Evolutionary conservation across 129 eudicot species (phyloP).

Genomic region (Saposhnikovia divaricata): DNA sequence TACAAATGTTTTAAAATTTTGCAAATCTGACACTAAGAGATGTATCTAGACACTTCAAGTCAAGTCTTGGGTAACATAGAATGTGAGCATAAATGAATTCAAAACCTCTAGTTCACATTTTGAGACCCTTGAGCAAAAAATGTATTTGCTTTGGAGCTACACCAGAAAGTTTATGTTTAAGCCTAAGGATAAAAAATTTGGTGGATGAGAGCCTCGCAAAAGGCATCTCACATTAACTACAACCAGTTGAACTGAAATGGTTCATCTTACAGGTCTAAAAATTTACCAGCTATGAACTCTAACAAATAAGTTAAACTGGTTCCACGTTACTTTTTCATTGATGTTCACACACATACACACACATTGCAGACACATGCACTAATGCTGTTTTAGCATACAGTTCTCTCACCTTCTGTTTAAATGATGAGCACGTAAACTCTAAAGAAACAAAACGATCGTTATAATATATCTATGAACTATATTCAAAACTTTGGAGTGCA

Average conservation of each 20-base stretch:
- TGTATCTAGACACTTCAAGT: background rate
- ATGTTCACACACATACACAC: background rate
- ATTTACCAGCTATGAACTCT: background rate
- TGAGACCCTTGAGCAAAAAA: background rate
- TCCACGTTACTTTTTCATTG: background rate
- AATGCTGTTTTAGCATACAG: background rate
- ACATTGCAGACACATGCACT: background rate
- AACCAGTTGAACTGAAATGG: background rate
- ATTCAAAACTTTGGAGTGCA: background rate
- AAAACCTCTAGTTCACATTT: background rate
- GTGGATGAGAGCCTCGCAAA: background rate
- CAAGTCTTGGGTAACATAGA: background rate
- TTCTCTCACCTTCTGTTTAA: background rate
- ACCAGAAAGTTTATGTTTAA: background rate
- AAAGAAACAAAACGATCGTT: background rate
- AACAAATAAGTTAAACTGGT: background rate
- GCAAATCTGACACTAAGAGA: background rate
- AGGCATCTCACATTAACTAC: background rate
- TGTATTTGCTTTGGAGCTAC: background rate
- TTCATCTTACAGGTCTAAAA: background rate
- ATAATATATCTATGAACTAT: background rate
- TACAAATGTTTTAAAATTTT: background rate
- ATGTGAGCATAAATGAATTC: background rate
- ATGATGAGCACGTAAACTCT: background rate
- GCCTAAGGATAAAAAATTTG: background rate